Conservation (phyloP, 2,329 filamentous ascomycete genomes). For the Arthrobotrys conoides region DNA sequence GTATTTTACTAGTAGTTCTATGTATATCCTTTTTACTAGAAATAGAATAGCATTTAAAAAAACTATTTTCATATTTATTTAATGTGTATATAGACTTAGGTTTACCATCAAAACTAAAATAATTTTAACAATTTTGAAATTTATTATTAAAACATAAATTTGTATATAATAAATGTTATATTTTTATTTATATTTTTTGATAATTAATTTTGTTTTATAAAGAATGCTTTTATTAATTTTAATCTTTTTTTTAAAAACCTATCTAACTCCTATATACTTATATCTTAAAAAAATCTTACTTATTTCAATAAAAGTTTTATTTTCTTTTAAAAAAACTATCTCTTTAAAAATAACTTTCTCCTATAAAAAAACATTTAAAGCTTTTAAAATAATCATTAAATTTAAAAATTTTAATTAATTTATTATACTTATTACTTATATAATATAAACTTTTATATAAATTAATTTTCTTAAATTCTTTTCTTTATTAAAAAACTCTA, state of each 20-base stretch:
- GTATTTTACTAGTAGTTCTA: not conserved
- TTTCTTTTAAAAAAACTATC: not conserved
- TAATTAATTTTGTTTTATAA: too few relatives aligned
- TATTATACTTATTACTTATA: too few relatives aligned
- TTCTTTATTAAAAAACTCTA: too few relatives aligned
- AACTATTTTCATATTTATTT: not conserved
- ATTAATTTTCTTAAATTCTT: too few relatives aligned
- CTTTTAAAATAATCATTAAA: not conserved
- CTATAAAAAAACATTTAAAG: not conserved
- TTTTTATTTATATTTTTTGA: too few relatives aligned
- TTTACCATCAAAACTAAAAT: not conserved
- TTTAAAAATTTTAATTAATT: not conserved
- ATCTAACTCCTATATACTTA: not conserved
- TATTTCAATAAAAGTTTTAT: not conserved
- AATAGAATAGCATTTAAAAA: not conserved
- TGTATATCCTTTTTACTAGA: too few relatives aligned
- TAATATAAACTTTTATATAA: too few relatives aligned
- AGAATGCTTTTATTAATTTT: not conserved
- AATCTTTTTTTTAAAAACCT: not conserved
- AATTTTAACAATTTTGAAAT: not conserved
- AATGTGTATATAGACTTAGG: not conserved
- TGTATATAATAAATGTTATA: too few relatives aligned
- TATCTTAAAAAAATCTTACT: not conserved
- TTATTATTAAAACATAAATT: too few relatives aligned
- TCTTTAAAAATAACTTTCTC: not conserved